These are phyloP conservation scores for Euphorbia celastroides DNA, from an alignment of 441 rosid genomes.

Conservation along the genomic window DNA sequence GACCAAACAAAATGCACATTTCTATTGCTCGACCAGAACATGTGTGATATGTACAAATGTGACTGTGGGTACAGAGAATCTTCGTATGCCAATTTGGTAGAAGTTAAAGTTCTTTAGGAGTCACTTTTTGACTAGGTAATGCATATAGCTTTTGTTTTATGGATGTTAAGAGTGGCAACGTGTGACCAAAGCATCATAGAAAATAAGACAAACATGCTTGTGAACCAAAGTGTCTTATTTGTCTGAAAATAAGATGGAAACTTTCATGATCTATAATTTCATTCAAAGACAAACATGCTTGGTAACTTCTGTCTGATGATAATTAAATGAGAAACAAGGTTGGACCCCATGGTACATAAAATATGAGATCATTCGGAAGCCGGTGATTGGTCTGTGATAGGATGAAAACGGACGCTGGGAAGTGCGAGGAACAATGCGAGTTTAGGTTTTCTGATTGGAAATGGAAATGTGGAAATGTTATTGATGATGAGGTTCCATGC, in stretches of 20 bases:
- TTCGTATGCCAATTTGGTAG: neutral
- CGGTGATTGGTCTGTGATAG: neutral
- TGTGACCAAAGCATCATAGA: neutral
- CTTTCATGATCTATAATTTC: neutral
- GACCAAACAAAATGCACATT: neutral
- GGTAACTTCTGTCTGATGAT: neutral
- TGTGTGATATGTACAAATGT: neutral
- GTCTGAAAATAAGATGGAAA: neutral
- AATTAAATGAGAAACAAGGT: neutral
- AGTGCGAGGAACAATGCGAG: no score
- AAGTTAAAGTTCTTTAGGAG: neutral
- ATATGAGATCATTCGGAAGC: neutral
- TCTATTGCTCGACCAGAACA: neutral
- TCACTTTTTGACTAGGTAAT: neutral
- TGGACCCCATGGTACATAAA: neutral
- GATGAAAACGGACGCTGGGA: no score
- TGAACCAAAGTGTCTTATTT: neutral
- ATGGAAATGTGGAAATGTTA: no score
- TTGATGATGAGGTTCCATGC: no score
- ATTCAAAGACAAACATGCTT: neutral
- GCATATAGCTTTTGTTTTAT: neutral
- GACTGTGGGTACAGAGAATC: neutral
- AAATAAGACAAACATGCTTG: neutral
- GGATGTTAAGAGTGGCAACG: neutral
- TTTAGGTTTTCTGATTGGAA: no score